Evolutionary conservation across 192 early-diverging fungal species (phyloP).

Genomic region (Oehlia diaphana): DNA sequence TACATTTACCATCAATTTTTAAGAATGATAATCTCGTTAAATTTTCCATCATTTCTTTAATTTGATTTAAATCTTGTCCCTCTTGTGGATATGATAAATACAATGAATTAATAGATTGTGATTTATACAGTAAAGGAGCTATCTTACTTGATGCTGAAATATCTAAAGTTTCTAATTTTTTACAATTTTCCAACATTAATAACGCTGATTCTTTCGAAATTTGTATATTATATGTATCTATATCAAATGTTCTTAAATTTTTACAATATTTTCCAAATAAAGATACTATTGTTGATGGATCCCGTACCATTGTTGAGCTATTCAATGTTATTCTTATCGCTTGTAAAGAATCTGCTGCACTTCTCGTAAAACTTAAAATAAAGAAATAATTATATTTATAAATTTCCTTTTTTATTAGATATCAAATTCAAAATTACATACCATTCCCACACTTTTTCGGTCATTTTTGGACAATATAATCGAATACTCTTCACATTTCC

Average conservation of each 20-base stretch:
- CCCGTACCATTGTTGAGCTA: neutral
- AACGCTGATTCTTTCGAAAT: neutral
- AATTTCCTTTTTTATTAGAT: neutral
- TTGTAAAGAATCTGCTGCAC: constrained; percentile 1
- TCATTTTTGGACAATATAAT: constrained; percentile 15
- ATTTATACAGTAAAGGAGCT: neutral
- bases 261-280: constrained; percentile 24
- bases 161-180: constrained; percentile 15
- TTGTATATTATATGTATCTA: neutral
- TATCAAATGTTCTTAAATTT: constrained; percentile 24
- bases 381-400: neutral
- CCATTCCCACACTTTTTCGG: constrained; percentile 16
- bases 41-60: constrained; percentile 12
- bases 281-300: constrained; percentile 11
- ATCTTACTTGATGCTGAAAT: neutral
- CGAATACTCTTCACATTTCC: neutral
- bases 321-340: constrained; percentile 9
- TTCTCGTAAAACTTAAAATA: neutral
- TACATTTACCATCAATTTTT: constrained; percentile 21
- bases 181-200: constrained; percentile 3
- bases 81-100: neutral
- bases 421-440: neutral
- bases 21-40: neutral
- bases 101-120: constrained; percentile 1
- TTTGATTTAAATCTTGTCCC: constrained; percentile 7